Evolutionary conservation across 345 rosid genomes (phyloP).

Genomic region (Ailanthus altissimus): DNA sequence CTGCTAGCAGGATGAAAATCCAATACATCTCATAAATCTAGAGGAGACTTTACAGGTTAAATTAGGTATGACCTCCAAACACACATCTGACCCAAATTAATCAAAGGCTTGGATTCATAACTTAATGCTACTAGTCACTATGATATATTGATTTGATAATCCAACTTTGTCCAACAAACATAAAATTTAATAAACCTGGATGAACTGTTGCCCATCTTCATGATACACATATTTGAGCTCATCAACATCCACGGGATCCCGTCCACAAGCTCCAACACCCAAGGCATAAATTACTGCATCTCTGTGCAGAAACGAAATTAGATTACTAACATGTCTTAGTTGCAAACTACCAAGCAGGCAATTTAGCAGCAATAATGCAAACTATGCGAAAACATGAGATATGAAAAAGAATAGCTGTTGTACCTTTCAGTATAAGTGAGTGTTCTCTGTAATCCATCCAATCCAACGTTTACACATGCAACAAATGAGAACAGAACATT

Average conservation of each 20-base stretch:
- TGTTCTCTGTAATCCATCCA: conserved; percentile 36
- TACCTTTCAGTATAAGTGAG: conserved; percentile 67
- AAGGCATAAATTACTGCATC: conserved; percentile 79
- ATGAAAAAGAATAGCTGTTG: background rate
- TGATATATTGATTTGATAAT: background rate
- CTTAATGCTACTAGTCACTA: background rate
- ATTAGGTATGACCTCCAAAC: background rate
- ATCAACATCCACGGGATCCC: conserved; percentile 59
- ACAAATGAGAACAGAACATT: background rate
- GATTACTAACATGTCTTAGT: background rate
- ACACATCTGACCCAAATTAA: background rate
- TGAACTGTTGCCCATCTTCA: conserved; percentile 58
- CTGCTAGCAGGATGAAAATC: background rate
- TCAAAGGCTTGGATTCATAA: background rate
- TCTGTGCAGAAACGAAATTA: conserved; percentile 36
- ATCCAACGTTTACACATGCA: background rate
- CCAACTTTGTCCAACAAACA: background rate
- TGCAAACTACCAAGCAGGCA: background rate
- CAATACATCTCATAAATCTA: background rate
- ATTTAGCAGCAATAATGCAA: background rate
- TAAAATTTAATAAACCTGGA: conserved; percentile 54
- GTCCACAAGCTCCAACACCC: conserved; percentile 85
- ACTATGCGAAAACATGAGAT: background rate
- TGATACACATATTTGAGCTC: conserved; percentile 84
- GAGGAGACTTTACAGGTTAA: background rate